Percentiles rank a stretch among this genome's conserved stretches.
Conservation (phyloP, 2,329 filamentous ascomycete genomes). For the Hymenoscyphus linearis region DNA sequence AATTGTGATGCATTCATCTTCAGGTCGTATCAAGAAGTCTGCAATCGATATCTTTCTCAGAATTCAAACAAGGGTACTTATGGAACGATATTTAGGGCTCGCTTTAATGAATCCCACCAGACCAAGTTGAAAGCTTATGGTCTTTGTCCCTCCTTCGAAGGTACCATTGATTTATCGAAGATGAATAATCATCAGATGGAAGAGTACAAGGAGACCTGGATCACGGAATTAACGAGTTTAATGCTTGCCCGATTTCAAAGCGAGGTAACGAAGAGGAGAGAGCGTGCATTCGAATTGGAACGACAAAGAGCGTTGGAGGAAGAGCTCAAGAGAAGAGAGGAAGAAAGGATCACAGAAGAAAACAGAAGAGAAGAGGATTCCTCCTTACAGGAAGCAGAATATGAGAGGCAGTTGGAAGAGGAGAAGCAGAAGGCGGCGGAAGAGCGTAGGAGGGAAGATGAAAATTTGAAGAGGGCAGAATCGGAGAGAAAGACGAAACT, state of each 20-base stretch:
- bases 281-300: no score
- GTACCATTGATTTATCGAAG: background rate
- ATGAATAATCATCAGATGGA: background rate
- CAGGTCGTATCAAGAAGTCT: background rate
- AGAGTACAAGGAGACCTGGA: background rate
- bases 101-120: background rate
- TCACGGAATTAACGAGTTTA: background rate
- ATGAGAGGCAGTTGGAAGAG: background rate
- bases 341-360: background rate
- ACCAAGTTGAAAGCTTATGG: background rate
- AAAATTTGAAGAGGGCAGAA: background rate
- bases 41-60: no score
- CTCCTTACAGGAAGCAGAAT: background rate
- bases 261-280: no score
- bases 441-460: background rate
- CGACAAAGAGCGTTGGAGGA: background rate
- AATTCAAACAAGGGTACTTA: background rate
- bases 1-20: background rate
- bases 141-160: background rate
- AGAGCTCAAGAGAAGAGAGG: background rate
- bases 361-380: no score
- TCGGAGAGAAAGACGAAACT: background rate
- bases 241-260: background rate
- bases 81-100: background rate
- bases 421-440: background rate